Evolutionary conservation across 2,329 filamentous ascomycete species (phyloP).

Genomic region (Hawksworthiomyces lignivorus): DNA sequence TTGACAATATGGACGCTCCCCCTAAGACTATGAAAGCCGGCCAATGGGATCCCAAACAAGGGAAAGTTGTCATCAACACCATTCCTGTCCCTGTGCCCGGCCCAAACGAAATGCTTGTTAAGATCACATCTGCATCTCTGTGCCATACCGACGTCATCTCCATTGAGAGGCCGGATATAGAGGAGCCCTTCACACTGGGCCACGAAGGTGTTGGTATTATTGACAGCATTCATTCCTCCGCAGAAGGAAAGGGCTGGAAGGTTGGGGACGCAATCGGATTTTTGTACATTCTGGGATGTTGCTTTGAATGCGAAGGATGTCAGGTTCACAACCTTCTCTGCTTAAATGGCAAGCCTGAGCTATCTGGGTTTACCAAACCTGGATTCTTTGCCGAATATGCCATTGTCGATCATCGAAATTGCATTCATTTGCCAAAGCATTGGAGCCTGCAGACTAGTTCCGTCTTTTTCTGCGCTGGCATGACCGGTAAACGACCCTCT

Average conservation of each 20-base stretch:
- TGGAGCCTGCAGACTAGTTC: constrained; percentile 24
- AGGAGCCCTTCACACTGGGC: constrained; percentile 23
- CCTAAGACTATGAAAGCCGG: too few relatives aligned
- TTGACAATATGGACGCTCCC: too few relatives aligned
- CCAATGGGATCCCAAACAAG: too few relatives aligned
- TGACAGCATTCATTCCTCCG: constrained; percentile 26
- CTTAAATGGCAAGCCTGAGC: constrained; percentile 26
- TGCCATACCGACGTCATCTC: constrained; percentile 24
- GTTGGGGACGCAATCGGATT: constrained; percentile 36
- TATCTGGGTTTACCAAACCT: constrained; percentile 34
- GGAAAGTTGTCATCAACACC: too few relatives aligned
- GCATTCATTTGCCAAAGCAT: constrained; percentile 28
- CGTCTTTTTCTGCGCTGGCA: constrained; percentile 40
- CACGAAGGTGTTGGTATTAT: constrained; percentile 40
- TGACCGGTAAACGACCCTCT: constrained; percentile 26
- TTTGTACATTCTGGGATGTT: constrained; percentile 35
- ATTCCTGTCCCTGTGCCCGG: constrained; percentile 34
- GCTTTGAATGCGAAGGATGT: constrained; percentile 39
- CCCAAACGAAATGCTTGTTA: constrained; percentile 30
- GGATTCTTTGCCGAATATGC: constrained; percentile 41
- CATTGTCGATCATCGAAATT: constrained; percentile 35
- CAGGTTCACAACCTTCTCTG: constrained; percentile 33
- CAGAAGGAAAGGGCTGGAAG: constrained; percentile 29
- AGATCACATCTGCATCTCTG: constrained; percentile 25
- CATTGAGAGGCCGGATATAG: constrained; percentile 13